Evolutionary conservation across 2,329 filamentous ascomycete species (phyloP).

Genomic region (Sporothrix humicola): DNA sequence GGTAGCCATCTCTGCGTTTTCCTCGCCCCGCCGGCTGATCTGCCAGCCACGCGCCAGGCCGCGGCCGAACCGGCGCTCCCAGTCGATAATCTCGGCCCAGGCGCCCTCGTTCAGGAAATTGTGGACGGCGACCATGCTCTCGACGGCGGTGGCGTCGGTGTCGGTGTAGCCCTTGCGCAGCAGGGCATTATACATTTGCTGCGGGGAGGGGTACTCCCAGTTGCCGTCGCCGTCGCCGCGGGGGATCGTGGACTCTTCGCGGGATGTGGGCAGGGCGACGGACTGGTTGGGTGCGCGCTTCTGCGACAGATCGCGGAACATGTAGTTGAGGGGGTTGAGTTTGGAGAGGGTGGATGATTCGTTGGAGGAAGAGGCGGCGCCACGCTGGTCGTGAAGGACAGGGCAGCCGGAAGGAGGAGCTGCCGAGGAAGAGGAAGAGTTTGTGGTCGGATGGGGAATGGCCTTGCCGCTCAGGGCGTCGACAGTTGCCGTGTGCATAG

Average conservation of each 20-base stretch:
- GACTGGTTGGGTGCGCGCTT: constrained; percentile 74
- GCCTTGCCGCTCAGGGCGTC: constrained; percentile 51
- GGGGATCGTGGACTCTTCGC: constrained; percentile 90
- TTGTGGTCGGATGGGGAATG: constrained; percentile 36
- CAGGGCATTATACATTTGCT: constrained; percentile 99
- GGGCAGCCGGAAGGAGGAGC: constrained; percentile 51
- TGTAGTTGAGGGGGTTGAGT: constrained; percentile 83
- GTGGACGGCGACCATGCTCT: constrained; percentile 96
- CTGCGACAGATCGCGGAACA: constrained; percentile 88
- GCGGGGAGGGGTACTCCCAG: constrained; percentile 98
- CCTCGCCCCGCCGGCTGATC: constrained; percentile 75
- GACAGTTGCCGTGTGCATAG: constrained; percentile 62
- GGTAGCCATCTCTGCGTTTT: constrained; percentile 53
- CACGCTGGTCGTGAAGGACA: constrained; percentile 43
- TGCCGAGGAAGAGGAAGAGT: constrained; percentile 42
- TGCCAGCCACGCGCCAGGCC: constrained; percentile 76
- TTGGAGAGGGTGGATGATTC: constrained; percentile 52
- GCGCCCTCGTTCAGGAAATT: constrained; percentile 98
- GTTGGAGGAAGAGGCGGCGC: constrained; percentile 27
- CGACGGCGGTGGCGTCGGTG: constrained; percentile 89
- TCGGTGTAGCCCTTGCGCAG: constrained; percentile 94
- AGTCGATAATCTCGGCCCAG: constrained; percentile 92
- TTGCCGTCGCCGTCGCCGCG: constrained; percentile 76
- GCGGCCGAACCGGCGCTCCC: constrained; percentile 83
- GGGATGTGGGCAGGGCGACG: constrained; percentile 74